A percentile compares a stretch with the other conserved stretches of the same genome.
Evolutionary conservation across 345 rosid genomes (phyloP).

Genomic region (Hypericum androsaemum): DNA sequence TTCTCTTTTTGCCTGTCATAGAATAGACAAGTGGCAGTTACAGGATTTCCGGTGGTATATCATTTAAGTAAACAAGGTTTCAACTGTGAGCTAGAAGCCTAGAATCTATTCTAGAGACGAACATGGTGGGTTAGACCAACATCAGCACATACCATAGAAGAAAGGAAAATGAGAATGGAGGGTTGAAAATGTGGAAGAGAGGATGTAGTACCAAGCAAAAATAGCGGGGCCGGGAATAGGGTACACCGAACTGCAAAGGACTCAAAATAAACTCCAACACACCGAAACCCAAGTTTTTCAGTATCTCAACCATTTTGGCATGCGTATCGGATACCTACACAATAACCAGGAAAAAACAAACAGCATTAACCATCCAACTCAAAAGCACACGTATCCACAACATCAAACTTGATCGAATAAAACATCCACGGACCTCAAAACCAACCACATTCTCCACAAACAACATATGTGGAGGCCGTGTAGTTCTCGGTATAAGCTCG

Average conservation of each 20-base stretch:
- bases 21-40: slow-evolving; percentile 4
- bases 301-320: slow-evolving; percentile 53
- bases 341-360: slow-evolving; percentile 4
- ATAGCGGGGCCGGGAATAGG: slow-evolving; percentile 96
- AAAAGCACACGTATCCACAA: too few species aligned
- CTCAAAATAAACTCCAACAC: slow-evolving; percentile 83
- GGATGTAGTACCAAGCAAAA: slow-evolving; percentile 64
- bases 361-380: neutral
- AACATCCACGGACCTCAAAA: slow-evolving; percentile 51
- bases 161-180: slow-evolving; percentile 3
- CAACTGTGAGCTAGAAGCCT: too few species aligned
- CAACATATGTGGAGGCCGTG: slow-evolving; percentile 51
- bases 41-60: neutral
- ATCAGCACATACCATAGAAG: neutral
- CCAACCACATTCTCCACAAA: slow-evolving; percentile 88
- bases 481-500: slow-evolving; percentile 61
- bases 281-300: slow-evolving; percentile 40
- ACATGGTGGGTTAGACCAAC: neutral
- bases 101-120: neutral
- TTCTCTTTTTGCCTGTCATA: slow-evolving; percentile 65
- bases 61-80: neutral
- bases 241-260: slow-evolving; percentile 84
- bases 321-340: slow-evolving; percentile 80
- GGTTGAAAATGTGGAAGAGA: too few species aligned
- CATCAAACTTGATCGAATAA: too few species aligned